Evolutionary conservation across 1,284 basidiomycete genomes (phyloP).

Genomic region (Pisolithus thermaeus): DNA sequence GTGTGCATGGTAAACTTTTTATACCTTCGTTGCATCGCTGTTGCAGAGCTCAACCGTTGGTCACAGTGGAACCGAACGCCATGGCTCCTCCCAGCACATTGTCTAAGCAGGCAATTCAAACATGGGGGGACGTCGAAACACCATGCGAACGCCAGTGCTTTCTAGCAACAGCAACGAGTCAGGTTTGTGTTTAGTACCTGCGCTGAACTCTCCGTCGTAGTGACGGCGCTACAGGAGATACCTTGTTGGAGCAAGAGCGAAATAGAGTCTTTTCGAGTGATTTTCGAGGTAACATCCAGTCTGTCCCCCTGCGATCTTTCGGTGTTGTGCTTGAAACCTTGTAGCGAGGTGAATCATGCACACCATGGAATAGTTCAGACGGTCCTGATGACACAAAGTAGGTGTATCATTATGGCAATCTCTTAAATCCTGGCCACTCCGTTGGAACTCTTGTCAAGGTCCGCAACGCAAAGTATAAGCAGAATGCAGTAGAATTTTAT

Average conservation of each 20-base stretch:
- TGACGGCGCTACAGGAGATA: conserved; percentile 7
- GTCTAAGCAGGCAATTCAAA: conserved; percentile 16
- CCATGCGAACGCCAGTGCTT: conserved; percentile 40
- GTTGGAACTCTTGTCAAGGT: neutral
- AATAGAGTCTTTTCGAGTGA: conserved; percentile 21
- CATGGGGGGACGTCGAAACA: conserved; percentile 16
- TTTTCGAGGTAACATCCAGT: conserved; percentile 32
- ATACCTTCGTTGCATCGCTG: neutral
- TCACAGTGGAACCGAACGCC: conserved; percentile 29
- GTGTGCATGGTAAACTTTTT: conserved; percentile 40
- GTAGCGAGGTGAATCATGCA: conserved; percentile 30
- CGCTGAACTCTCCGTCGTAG: neutral
- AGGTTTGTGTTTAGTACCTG: conserved; percentile 12
- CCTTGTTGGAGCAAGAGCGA: conserved; percentile 21
- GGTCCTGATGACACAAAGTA: conserved; percentile 11
- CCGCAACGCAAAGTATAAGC: conserved; percentile 5
- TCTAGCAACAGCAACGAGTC: conserved; percentile 17
- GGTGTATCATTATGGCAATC: conserved; percentile 23
- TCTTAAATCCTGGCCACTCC: conserved; percentile 10
- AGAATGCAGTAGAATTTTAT: conserved; percentile 15
- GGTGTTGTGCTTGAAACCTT: conserved; percentile 34
- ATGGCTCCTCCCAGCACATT: conserved; percentile 23
- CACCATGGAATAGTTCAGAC: neutral
- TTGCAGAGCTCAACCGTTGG: conserved; percentile 8
- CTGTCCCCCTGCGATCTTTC: conserved; percentile 34